A percentile compares a stretch with the other conserved stretches of the same genome.
Evolutionary conservation across 192 early-diverging fungal genomes (phyloP).

Genomic region (Coemansia sp.): DNA sequence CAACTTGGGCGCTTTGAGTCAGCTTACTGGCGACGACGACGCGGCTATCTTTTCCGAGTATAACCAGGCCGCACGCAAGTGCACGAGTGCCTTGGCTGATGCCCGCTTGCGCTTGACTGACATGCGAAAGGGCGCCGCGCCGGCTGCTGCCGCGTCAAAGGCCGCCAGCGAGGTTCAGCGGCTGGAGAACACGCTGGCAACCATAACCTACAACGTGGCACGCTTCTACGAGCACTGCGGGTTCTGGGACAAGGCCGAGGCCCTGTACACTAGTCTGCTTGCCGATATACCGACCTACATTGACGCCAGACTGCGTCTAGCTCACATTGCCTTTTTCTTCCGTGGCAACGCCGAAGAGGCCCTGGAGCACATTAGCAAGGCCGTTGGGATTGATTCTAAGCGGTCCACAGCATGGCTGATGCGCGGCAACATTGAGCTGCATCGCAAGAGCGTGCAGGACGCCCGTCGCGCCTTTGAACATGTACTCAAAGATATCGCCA

Average conservation of each 20-base stretch:
- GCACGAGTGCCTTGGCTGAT: constrained; percentile 12
- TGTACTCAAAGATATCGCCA: constrained; percentile 77
- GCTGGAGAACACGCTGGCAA: constrained; percentile 47
- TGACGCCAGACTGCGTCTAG: constrained; percentile 82
- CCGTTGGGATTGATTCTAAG: constrained; percentile 66
- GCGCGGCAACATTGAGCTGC: constrained; percentile 71
- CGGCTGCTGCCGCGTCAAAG: neutral
- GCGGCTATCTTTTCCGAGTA: constrained; percentile 16
- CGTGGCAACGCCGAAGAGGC: constrained; percentile 62
- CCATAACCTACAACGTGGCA: constrained; percentile 78
- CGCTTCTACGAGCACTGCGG: constrained; percentile 69
- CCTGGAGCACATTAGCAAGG: constrained; percentile 64
- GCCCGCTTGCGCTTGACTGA: constrained; percentile 13
- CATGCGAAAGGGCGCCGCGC: constrained; percentile 2
- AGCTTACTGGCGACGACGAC: constrained; percentile 57
- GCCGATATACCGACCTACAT: constrained; percentile 69
- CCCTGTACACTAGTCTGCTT: constrained; percentile 69
- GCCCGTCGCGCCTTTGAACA: constrained; percentile 78
- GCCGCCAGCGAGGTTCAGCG: constrained; percentile 27
- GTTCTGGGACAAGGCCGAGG: constrained; percentile 62
- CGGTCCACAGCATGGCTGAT: constrained; percentile 70
- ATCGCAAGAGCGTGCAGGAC: constrained; percentile 63
- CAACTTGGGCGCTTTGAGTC: constrained; percentile 84
- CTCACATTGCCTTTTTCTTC: constrained; percentile 63
- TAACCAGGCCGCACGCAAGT: constrained; percentile 20